phyloP scores from a whole-genome alignment of 208 protist genomes.

The Leishmania lainsoni region DNA sequence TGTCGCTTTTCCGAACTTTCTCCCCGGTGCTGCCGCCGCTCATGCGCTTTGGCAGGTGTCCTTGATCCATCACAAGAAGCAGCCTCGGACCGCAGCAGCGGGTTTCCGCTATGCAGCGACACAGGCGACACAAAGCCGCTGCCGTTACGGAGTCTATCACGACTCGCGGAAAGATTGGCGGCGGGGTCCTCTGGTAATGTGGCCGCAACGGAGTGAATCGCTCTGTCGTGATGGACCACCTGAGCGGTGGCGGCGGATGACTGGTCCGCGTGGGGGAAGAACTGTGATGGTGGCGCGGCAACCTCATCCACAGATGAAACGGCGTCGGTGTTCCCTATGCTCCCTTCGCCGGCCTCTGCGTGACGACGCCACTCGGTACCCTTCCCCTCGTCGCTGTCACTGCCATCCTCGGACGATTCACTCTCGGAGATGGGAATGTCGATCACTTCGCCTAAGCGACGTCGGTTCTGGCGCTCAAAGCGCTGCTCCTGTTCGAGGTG shows the following conservation, averaged over 20 bases:
- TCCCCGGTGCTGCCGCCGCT: not conserved
- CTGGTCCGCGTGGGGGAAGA: not conserved
- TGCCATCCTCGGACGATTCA: not conserved
- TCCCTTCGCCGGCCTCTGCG: not conserved
- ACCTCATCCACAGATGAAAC: not conserved
- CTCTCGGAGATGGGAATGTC: conserved; percentile 5
- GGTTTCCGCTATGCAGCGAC: not conserved
- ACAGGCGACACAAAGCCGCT: not conserved
- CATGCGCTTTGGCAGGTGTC: not conserved
- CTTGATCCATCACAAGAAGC: not conserved
- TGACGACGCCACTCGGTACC: not conserved
- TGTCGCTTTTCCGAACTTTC: not conserved
- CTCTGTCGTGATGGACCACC: not conserved
- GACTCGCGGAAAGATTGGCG: not conserved
- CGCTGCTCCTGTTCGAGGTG: conserved; percentile 5
- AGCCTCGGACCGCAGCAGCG: not conserved
- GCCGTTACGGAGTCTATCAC: not conserved
- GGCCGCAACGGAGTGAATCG: not conserved
- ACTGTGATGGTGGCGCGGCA: not conserved
- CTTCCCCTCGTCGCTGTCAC: not conserved
- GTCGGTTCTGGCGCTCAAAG: conserved; percentile 5
- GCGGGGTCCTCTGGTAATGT: not conserved
- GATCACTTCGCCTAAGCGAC: conserved; percentile 5
- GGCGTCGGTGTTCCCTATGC: not conserved
- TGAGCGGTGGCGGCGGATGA: not conserved